These are phyloP conservation scores for Rugonectria rugulosa DNA, from an alignment of 2,329 filamentous ascomycete species.

Conservation along the genomic window DNA sequence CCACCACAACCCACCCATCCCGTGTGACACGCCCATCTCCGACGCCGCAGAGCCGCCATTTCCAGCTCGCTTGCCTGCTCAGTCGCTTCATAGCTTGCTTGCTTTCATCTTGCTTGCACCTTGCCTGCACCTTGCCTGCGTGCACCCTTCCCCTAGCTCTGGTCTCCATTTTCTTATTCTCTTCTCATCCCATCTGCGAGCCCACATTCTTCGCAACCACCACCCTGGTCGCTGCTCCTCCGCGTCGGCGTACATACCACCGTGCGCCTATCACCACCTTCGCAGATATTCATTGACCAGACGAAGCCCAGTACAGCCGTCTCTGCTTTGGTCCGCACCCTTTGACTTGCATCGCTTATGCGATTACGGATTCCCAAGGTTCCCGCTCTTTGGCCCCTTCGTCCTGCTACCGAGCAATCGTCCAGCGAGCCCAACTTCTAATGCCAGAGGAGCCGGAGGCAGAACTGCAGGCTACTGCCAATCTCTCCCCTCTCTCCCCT, in stretches of 20 bases:
- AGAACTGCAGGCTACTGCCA: conserved; percentile 59
- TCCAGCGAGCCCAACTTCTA: conserved; percentile 38
- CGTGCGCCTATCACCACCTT: conserved; percentile 20
- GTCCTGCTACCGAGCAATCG: conserved; percentile 20
- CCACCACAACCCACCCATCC: conserved; percentile 27
- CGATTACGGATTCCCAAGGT: conserved; percentile 27
- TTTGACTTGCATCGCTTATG: conserved; percentile 29
- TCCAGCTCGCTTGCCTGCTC: conserved; percentile 9
- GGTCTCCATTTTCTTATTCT: conserved; percentile 22
- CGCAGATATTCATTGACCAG: conserved; percentile 29
- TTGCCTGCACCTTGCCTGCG: not conserved
- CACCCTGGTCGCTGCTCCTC: conserved; percentile 20
- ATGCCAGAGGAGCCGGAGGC: conserved; percentile 56
- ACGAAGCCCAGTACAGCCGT: conserved; percentile 27
- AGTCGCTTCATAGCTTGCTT: not conserved
- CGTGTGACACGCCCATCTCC: conserved; percentile 34
- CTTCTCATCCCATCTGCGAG: conserved; percentile 15
- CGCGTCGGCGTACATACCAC: conserved; percentile 28
- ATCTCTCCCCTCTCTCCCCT: conserved; percentile 61
- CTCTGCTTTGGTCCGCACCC: conserved; percentile 27
- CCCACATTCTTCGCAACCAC: conserved; percentile 19
- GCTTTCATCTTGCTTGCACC: not conserved
- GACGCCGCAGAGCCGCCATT: conserved; percentile 36
- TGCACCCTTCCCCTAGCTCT: too few relatives aligned
- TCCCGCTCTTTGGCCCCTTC: not conserved